Conservation (phyloP, 495 filamentous ascomycete species). For the Lepraria neglecta region DNA sequence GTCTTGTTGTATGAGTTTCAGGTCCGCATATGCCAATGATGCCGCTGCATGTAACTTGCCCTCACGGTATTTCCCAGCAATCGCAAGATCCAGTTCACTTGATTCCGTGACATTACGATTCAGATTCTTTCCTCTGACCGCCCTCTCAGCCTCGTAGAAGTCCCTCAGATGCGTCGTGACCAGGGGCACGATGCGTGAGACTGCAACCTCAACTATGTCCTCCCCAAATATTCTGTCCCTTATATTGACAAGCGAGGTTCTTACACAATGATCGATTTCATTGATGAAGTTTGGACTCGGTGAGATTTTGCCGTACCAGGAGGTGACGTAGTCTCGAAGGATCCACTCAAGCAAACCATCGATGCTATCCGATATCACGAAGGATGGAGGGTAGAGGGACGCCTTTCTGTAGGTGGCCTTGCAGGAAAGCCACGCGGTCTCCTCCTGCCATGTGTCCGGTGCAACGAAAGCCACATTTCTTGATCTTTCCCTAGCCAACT, state of each 20-base stretch:
- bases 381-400: conserved; percentile 71
- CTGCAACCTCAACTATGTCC: conserved; percentile 74
- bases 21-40: conserved; percentile 73
- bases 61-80: conserved; percentile 84
- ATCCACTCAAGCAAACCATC: conserved; percentile 74
- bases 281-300: conserved; percentile 69
- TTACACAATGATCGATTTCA: conserved; percentile 74
- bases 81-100: conserved; percentile 88
- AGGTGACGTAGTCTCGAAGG: conserved; percentile 75
- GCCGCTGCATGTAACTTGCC: conserved; percentile 87
- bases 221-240: conserved; percentile 60
- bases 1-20: conserved; percentile 75
- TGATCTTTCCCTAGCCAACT: conserved; percentile 36
- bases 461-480: conserved; percentile 54
- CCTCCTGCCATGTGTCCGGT: conserved; percentile 59
- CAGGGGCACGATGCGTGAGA: conserved; percentile 77
- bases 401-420: conserved; percentile 44
- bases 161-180: conserved; percentile 86
- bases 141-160: conserved; percentile 83
- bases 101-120: conserved; percentile 90
- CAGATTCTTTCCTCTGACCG: conserved; percentile 77
- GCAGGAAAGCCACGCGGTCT: conserved; percentile 54
- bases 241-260: conserved; percentile 65
- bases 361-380: conserved; percentile 69
- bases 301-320: conserved; percentile 87